Conservation (phyloP, 352 stramenopile genomes). For the Phytophthora hybrid region DNA sequence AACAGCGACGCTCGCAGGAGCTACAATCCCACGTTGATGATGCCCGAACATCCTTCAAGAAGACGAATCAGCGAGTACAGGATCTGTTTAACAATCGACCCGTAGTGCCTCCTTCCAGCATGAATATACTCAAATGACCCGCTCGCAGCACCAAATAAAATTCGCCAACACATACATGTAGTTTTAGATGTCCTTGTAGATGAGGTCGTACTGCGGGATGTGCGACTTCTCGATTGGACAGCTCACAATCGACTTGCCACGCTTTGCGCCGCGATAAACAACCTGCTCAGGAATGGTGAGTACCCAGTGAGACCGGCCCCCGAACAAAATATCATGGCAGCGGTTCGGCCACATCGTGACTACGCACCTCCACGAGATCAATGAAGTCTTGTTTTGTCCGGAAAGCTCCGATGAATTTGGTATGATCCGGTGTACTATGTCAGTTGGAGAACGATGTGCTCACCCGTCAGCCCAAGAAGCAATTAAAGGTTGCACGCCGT, state of each 20-base stretch:
- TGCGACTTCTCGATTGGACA: constrained; percentile 81
- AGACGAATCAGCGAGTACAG: constrained; percentile 66
- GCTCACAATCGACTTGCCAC: constrained; percentile 83
- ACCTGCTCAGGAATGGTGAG: constrained; percentile 48
- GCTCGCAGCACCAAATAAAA: neutral
- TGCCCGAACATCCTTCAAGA: constrained; percentile 55
- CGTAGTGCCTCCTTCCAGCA: constrained; percentile 42
- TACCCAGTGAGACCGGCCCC: neutral
- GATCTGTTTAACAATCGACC: constrained; percentile 65
- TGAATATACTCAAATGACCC: constrained; percentile 39
- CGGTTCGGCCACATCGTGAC: neutral
- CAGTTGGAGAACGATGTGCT: neutral
- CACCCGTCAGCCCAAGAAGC: neutral
- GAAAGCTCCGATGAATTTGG: constrained; percentile 91
- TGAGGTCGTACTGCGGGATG: constrained; percentile 84
- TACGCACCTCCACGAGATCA: constrained; percentile 83
- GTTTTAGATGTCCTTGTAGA: constrained; percentile 84
- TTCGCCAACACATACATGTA: neutral
- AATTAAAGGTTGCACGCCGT: neutral
- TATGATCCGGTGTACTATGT: constrained; percentile 81
- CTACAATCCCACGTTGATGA: constrained; percentile 38
- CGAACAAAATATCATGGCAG: neutral
- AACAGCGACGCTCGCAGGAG: constrained; percentile 36
- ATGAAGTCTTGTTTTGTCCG: constrained; percentile 82
- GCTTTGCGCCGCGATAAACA: constrained; percentile 82